Percentiles rank a stretch among this genome's conserved stretches.
Evolutionary conservation across 2,329 filamentous ascomycete species (phyloP).

Genomic region (Plenodomus lindquistii): DNA sequence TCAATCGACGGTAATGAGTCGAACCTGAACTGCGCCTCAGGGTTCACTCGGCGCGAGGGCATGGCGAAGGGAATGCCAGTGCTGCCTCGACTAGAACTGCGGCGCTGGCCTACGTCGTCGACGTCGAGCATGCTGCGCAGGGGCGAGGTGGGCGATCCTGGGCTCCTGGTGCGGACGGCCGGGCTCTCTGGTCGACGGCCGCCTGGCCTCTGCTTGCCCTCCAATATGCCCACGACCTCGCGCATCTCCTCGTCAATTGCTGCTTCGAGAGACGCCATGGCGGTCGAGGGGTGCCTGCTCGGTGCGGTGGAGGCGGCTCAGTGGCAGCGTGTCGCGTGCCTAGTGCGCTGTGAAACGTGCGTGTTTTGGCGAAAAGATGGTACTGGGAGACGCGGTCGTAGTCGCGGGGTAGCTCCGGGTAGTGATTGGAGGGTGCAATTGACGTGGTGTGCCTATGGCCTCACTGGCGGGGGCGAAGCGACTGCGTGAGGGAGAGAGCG

Average conservation of each 20-base stretch:
- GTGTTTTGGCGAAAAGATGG: constrained; percentile 2
- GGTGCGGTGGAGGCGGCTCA: neutral
- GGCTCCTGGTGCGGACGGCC: constrained; percentile 57
- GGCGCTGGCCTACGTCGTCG: constrained; percentile 31
- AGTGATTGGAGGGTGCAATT: constrained; percentile 17
- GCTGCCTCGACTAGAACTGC: constrained; percentile 40
- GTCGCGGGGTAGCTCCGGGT: constrained; percentile 22
- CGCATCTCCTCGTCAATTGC: constrained; percentile 76
- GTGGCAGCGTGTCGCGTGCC: constrained; percentile 10
- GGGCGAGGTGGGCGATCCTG: constrained; percentile 59
- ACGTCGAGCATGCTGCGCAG: constrained; percentile 53
- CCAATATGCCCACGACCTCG: constrained; percentile 72
- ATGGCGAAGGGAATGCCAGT: constrained; percentile 34
- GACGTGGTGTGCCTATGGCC: constrained; percentile 20
- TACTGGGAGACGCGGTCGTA: constrained; percentile 13
- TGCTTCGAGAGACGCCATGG: constrained; percentile 72
- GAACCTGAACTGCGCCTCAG: constrained; percentile 50
- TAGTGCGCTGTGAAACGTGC: constrained; percentile 6
- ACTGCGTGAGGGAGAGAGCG: constrained; percentile 10
- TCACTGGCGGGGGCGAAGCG: constrained; percentile 18
- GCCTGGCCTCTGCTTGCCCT: constrained; percentile 48
- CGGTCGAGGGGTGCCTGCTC: constrained; percentile 10
- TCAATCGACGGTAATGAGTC: constrained; percentile 52
- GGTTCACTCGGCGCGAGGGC: constrained; percentile 40
- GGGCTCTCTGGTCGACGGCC: constrained; percentile 35